Percentiles rank a stretch among this genome's conserved stretches.
phyloP scores from a whole-genome alignment of 805 yeast species.

The Torulaspora franciscae region DNA sequence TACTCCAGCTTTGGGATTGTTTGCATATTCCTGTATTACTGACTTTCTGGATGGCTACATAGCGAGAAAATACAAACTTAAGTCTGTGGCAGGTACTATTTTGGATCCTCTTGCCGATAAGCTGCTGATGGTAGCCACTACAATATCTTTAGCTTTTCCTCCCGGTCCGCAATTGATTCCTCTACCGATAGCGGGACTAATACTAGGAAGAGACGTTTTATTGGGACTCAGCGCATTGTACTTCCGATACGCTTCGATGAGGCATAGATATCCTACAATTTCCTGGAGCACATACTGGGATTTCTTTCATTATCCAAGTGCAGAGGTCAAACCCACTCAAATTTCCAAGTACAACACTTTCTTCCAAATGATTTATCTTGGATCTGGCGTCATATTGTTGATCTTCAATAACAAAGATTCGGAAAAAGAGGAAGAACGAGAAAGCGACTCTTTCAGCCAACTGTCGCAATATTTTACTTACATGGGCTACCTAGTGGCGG shows the following conservation, averaged over 20 bases:
- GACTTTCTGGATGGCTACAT: conserved; percentile 90
- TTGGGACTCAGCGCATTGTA: conserved; percentile 68
- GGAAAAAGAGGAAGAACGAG: conserved; percentile 9
- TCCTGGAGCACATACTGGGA: conserved; percentile 73
- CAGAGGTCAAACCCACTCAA: conserved; percentile 80
- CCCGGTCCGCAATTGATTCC: conserved; percentile 62
- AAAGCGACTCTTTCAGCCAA: background rate
- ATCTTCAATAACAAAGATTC: conserved; percentile 13
- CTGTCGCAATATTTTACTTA: conserved; percentile 27
- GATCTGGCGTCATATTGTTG: conserved; percentile 46
- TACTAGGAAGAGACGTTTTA: conserved; percentile 78
- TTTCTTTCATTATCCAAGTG: conserved; percentile 65
- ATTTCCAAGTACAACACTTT: conserved; percentile 88
- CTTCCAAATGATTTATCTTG: conserved; percentile 87
- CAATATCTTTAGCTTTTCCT: conserved; percentile 60
- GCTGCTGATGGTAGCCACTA: conserved; percentile 78
- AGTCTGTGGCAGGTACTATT: conserved; percentile 81
- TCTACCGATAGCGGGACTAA: conserved; percentile 54
- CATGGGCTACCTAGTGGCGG: conserved; percentile 53
- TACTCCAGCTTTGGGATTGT: conserved; percentile 61
- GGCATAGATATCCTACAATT: conserved; percentile 18
- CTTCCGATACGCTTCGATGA: conserved; percentile 58
- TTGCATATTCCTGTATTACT: conserved; percentile 81
- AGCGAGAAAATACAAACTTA: conserved; percentile 74
- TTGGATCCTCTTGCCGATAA: conserved; percentile 96